A percentile compares a stretch with the other conserved stretches of the same genome.
phyloP scores from a whole-genome alignment of 2,329 filamentous ascomycete species.

The Sodiomyces alkalinus region DNA sequence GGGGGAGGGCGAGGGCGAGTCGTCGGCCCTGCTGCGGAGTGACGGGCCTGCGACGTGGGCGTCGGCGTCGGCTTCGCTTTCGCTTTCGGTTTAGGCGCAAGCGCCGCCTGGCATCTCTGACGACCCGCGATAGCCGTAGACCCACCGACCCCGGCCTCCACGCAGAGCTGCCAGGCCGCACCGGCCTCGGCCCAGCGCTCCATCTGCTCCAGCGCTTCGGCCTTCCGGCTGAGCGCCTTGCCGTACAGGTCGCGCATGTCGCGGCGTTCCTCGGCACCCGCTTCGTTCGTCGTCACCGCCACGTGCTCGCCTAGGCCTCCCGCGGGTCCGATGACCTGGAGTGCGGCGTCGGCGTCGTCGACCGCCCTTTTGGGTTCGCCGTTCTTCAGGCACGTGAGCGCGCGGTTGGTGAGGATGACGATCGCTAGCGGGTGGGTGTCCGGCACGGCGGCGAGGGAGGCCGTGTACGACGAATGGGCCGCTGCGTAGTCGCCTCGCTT shows the following conservation, averaged over 20 bases:
- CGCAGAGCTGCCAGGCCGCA: slow-evolving; percentile 63
- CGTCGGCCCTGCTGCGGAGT: slow-evolving; percentile 19
- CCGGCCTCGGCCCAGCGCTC: slow-evolving; percentile 85
- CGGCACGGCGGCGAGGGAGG: slow-evolving; percentile 61
- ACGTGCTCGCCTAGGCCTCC: slow-evolving; percentile 73
- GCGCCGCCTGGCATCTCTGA: slow-evolving; percentile 76
- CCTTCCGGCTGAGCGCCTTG: slow-evolving; percentile 87
- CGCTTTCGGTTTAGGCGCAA: slow-evolving; percentile 49
- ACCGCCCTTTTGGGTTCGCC: slow-evolving; percentile 84
- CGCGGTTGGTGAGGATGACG: slow-evolving; percentile 80
- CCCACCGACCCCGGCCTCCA: slow-evolving; percentile 77
- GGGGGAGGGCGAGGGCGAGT: slow-evolving; percentile 8
- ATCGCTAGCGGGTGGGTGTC: slow-evolving; percentile 69
- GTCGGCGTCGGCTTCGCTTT: slow-evolving; percentile 28
- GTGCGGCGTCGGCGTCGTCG: slow-evolving; percentile 65
- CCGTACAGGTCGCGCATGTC: slow-evolving; percentile 89
- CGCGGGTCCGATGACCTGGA: slow-evolving; percentile 63
- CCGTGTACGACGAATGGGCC: slow-evolving; percentile 70
- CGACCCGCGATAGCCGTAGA: slow-evolving; percentile 70
- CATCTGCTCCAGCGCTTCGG: slow-evolving; percentile 88
- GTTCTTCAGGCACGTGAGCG: slow-evolving; percentile 78
- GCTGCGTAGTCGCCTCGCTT: slow-evolving; percentile 86
- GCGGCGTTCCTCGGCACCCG: slow-evolving; percentile 47
- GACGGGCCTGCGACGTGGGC: slow-evolving; percentile 24
- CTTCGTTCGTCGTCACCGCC: slow-evolving; percentile 39